Evolutionary conservation across 2,329 filamentous ascomycete species (phyloP).

Genomic region (Claviceps sp.): DNA sequence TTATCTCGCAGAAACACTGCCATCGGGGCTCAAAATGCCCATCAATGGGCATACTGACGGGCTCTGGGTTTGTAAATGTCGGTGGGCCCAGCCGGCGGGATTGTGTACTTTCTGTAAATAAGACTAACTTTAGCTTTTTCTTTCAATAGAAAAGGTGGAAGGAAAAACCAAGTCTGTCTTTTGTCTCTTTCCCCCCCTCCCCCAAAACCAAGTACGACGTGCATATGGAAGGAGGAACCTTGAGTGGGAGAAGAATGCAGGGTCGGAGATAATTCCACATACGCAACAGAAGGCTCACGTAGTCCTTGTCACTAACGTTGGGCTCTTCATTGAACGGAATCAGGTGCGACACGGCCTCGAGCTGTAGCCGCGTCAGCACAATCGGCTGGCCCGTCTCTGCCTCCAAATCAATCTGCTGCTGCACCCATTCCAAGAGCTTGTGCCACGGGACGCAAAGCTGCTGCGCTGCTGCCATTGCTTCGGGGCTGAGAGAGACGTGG

Average conservation of each 20-base stretch:
- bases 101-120: conserved; percentile 7
- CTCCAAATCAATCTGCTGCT: conserved; percentile 25
- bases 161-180: too few species aligned
- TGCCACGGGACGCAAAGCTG: conserved; percentile 16
- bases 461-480: not conserved
- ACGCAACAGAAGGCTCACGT: conserved; percentile 19
- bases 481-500: not conserved
- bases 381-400: conserved; percentile 17
- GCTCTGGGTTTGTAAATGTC: conserved; percentile 7
- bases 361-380: conserved; percentile 24
- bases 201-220: too few species aligned
- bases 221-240: too few species aligned
- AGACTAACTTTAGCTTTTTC: not conserved
- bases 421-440: conserved; percentile 27
- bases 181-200: too few species aligned
- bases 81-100: conserved; percentile 3
- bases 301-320: conserved; percentile 13
- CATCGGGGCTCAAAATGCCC: conserved; percentile 13
- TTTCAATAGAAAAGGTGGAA: not conserved
- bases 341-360: conserved; percentile 27
- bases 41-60: conserved; percentile 11
- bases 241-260: too few species aligned
- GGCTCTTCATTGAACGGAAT: conserved; percentile 18
- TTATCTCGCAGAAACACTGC: conserved; percentile 14
- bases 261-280: conserved; percentile 2